Conservation (phyloP, 2,329 filamentous ascomycete genomes). For the Karstenula rhodostoma region DNA sequence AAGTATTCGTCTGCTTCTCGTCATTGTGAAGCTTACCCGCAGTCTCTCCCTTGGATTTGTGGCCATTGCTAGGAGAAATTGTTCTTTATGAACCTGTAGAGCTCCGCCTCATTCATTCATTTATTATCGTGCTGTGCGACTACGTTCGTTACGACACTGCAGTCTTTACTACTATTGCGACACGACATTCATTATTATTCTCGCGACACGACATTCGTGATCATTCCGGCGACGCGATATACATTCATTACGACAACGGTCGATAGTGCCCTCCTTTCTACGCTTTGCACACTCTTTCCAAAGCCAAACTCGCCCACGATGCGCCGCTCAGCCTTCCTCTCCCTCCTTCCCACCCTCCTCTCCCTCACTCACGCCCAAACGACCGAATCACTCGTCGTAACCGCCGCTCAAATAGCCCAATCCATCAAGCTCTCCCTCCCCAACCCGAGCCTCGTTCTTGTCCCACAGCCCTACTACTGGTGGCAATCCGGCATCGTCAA, state of each 20-base stretch:
- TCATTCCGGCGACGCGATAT: background rate
- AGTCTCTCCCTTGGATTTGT: background rate
- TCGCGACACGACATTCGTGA: background rate
- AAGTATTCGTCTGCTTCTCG: conserved; percentile 1
- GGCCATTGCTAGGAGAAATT: background rate
- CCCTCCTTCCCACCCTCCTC: conserved; percentile 14
- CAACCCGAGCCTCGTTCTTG: conserved; percentile 26
- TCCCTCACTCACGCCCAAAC: conserved; percentile 12
- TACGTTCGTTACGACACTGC: background rate
- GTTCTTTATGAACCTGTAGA: conserved; percentile 6
- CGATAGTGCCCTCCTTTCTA: background rate
- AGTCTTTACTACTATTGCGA: background rate
- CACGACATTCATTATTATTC: background rate
- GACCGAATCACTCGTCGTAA: conserved; percentile 23
- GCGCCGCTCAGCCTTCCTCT: conserved; percentile 7
- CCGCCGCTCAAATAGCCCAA: conserved; percentile 25
- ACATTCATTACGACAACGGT: background rate
- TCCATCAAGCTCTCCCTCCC: conserved; percentile 30
- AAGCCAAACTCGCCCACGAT: background rate
- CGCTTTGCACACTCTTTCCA: background rate
- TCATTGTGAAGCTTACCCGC: background rate
- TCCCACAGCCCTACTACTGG: conserved; percentile 38
- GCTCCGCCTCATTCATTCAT: background rate
- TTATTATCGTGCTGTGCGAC: background rate
- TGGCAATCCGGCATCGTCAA: conserved; percentile 40